Conservation (phyloP, 345 rosid species). For the Eutrema heterophyllum region DNA sequence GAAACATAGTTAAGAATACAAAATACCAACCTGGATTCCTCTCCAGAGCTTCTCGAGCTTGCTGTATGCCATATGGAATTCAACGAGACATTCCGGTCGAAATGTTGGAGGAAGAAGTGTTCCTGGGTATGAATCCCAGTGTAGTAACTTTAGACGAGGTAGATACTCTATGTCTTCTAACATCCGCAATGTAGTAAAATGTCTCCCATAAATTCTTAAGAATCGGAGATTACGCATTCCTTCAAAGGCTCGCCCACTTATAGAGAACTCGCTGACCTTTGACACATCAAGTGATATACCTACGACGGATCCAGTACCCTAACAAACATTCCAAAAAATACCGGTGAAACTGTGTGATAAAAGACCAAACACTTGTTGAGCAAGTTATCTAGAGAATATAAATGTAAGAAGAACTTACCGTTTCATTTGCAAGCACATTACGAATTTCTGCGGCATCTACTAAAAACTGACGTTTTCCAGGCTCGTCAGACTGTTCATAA, state of each 20-base stretch:
- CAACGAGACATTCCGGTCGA: neutral
- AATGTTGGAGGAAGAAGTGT: conserved; percentile 13
- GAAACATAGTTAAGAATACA: no score
- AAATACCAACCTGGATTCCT: neutral
- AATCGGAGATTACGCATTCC: conserved; percentile 22
- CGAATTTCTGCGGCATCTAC: conserved; percentile 10
- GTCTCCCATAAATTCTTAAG: conserved; percentile 2
- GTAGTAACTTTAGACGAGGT: neutral
- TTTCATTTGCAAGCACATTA: conserved; percentile 7
- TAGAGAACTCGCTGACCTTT: neutral
- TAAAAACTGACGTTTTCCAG: conserved; percentile 23
- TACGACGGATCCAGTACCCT: conserved; percentile 19
- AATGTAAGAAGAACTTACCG: neutral
- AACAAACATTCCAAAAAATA: neutral
- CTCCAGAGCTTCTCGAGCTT: neutral
- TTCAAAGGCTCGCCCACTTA: neutral
- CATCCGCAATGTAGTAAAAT: neutral
- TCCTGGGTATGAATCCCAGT: conserved; percentile 6
- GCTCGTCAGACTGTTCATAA: conserved; percentile 1
- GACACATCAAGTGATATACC: conserved; percentile 19
- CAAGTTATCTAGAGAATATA: neutral
- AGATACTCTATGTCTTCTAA: neutral
- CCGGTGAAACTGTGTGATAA: neutral
- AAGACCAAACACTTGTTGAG: neutral
- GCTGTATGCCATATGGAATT: neutral